A percentile compares a stretch with the other conserved stretches of the same genome.
Evolutionary conservation across 176 grass and related monocot species (phyloP).

Genomic region (Miscanthus lutarioriparius): DNA sequence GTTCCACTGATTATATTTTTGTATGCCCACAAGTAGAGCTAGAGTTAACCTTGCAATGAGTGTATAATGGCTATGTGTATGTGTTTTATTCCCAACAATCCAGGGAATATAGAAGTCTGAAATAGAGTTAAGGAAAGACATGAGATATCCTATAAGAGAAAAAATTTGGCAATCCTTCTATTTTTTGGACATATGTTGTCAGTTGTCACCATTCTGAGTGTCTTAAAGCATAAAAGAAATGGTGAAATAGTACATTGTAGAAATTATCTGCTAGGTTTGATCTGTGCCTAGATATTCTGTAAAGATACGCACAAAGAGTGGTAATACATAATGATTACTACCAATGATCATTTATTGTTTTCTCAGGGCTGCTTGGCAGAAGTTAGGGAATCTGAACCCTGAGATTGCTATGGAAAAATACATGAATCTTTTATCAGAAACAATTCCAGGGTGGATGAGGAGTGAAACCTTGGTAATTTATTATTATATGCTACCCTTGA

Average conservation of each 20-base stretch:
- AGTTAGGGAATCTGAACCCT: slow-evolving; percentile 72
- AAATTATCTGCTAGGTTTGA: slow-evolving; percentile 19
- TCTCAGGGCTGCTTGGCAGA: slow-evolving; percentile 73
- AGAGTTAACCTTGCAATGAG: not conserved
- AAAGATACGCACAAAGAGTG: not conserved
- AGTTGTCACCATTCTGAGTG: not conserved
- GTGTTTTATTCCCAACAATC: slow-evolving; percentile 14
- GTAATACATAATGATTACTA: not conserved
- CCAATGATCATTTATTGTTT: slow-evolving; percentile 19
- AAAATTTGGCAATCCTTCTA: slow-evolving; percentile 1
- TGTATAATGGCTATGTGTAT: slow-evolving; percentile 8
- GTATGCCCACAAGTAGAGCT: not conserved
- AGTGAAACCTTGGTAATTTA: slow-evolving; percentile 41
- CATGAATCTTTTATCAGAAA: slow-evolving; percentile 64
- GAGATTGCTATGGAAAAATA: slow-evolving; percentile 87
- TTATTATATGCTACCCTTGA: not conserved
- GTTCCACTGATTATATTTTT: slow-evolving; percentile 24
- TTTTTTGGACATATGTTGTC: slow-evolving; percentile 2
- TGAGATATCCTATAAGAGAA: not conserved
- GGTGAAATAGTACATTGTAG: not conserved
- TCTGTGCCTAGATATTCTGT: not conserved
- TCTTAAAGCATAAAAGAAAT: slow-evolving; percentile 18
- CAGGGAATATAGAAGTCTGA: not conserved
- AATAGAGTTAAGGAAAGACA: slow-evolving; percentile 18
- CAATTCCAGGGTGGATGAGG: slow-evolving; percentile 62